These are phyloP conservation scores for Pyrenochaeta sp. DNA, from an alignment of 2,329 filamentous ascomycete species.

Conservation along the genomic window DNA sequence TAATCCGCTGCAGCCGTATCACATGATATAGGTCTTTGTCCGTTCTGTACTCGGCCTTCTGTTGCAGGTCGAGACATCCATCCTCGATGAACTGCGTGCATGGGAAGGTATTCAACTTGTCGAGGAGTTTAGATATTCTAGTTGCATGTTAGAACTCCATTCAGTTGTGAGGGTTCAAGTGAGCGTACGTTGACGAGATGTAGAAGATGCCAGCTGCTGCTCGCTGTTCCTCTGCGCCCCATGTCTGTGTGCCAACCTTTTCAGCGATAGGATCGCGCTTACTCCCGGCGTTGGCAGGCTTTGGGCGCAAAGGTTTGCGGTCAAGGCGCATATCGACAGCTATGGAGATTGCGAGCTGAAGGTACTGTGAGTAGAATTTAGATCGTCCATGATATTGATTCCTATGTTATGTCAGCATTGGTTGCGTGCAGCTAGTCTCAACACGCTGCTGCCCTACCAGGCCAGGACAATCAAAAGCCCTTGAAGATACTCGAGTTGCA, in stretches of 20 bases:
- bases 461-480: constrained; percentile 38
- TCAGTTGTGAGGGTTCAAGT: neutral
- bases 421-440: neutral
- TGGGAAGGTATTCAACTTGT: constrained; percentile 51
- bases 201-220: constrained; percentile 57
- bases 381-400: constrained; percentile 43
- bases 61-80: constrained; percentile 44
- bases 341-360: constrained; percentile 41
- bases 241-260: constrained; percentile 22
- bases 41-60: constrained; percentile 41
- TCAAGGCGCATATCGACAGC: constrained; percentile 43
- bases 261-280: constrained; percentile 35
- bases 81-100: constrained; percentile 49
- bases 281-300: constrained; percentile 20
- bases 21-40: constrained; percentile 50
- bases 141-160: constrained; percentile 18
- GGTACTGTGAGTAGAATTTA: constrained; percentile 41
- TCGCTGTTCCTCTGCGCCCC: constrained; percentile 54
- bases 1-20: constrained; percentile 49
- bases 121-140: constrained; percentile 48
- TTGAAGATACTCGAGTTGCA: constrained; percentile 39
- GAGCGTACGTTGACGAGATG: constrained; percentile 52
- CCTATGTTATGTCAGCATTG: constrained; percentile 22
- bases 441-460: constrained; percentile 26
- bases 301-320: constrained; percentile 29